Evolutionary conservation across 2,329 filamentous ascomycete species (phyloP), one percentile per base, ranked within the genome.

Genomic region (Pseudomassariella vexata): DNA sequence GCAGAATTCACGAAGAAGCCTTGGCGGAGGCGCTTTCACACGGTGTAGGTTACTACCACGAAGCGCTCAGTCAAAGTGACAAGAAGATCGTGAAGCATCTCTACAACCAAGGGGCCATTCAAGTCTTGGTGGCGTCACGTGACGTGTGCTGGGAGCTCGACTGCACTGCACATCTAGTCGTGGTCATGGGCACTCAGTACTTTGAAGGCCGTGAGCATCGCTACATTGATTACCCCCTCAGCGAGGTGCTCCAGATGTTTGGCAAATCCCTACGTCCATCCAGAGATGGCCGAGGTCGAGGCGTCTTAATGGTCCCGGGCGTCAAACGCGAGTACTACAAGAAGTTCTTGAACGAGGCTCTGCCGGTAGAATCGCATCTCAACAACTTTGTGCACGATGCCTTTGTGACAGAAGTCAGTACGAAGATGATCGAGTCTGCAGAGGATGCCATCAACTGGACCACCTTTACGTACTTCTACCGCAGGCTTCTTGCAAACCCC

Each of bases 371-470:
- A 63, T 95, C 87, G 43, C 88, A 95, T 55, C 71, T 98, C 19
- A 85, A 94, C 53, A 80, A 85, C 35, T 95, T 88, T 58, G 70
- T 98, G 20, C 87, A 94, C 48, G 94, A 98, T 61, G 89, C 88
- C 1, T 96, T 98, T 48, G 90, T 98, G 26, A 89, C 90, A 0
- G 92, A 98, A 60, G 88, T 96, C 50, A 95, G 88, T 66, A 94
- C 88, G 12, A 90, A 88, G 67, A 94, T 89, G 57, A 92, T 98
- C 39, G 79, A 87, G 49, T 95, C 89, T 9, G 94, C 88, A 10
- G 92, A 96, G 48, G 90, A 96, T 62, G 92, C 90, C 9, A 89
- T 98, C 46, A 94, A 95, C 61, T 98, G 92, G 92, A 86, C 88
- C 22, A 96, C 92, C 0, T 96, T 95, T 56, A 95, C 90, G 9